A percentile compares a stretch with the other conserved stretches of the same genome.
These are phyloP conservation scores for Tolypocladium amazonense DNA, from an alignment of 2,329 filamentous ascomycete species.

Conservation along the genomic window DNA sequence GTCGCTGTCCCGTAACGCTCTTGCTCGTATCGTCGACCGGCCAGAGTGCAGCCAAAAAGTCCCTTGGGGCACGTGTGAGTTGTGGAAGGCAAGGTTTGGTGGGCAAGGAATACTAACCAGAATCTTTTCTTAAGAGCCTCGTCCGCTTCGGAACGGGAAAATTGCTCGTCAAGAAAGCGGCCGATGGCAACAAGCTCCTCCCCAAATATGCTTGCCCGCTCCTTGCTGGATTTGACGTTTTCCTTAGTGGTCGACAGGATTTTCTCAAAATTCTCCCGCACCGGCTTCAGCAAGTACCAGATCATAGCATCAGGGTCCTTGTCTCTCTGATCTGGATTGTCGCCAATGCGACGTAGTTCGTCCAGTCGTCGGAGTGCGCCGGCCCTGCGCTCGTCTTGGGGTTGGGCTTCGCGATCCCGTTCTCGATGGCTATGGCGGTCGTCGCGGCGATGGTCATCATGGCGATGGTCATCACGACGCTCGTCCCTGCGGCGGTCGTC, in stretches of 20 bases:
- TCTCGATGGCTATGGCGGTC: slow-evolving; percentile 12
- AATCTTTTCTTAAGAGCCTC: slow-evolving; percentile 36
- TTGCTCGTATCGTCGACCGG: slow-evolving; percentile 34
- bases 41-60: slow-evolving; percentile 34
- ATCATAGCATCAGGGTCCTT: slow-evolving; percentile 35
- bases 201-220: slow-evolving; percentile 51
- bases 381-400: slow-evolving; percentile 28
- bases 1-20: slow-evolving; percentile 30
- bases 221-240: slow-evolving; percentile 50
- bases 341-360: slow-evolving; percentile 33
- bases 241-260: slow-evolving; percentile 52
- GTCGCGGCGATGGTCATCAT: slow-evolving; percentile 13
- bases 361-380: slow-evolving; percentile 29
- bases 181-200: slow-evolving; percentile 51
- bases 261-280: slow-evolving; percentile 47
- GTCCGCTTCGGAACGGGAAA: slow-evolving; percentile 29
- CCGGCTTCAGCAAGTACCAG: slow-evolving; percentile 43
- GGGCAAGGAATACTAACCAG: slow-evolving; percentile 28
- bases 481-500: slow-evolving; percentile 15
- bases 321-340: slow-evolving; percentile 38
- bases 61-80: slow-evolving; percentile 21
- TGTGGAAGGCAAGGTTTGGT: not conserved
- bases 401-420: slow-evolving; percentile 15
- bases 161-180: slow-evolving; percentile 43
- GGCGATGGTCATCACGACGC: slow-evolving; percentile 9